Evolutionary conservation across 495 filamentous ascomycete species (phyloP), one percentile per base, ranked within the genome.

Genomic region (Penicillium verhagenii): DNA sequence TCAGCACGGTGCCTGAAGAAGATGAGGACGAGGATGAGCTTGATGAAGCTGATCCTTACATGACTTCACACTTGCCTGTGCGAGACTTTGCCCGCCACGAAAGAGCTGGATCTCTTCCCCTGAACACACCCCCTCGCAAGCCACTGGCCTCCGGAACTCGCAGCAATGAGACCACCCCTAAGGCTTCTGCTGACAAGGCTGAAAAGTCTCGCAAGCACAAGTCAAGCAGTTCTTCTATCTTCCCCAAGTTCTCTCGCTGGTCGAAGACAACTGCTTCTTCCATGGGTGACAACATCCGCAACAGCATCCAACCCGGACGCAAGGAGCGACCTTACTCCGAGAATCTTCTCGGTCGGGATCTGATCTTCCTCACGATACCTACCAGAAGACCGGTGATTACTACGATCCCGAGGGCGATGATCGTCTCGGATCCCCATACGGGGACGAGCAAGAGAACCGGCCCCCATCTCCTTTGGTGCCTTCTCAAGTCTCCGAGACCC

Each of bases 191-290:
- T 26, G 52, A 59, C 24, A 56, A 56, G 39, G 84, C 82, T 6
- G 88, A 90, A 25, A 92, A 92, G 70, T 79, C 82, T 53, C 86
- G 87, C 61, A 97, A 96, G 74, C 91, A 96, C 71, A 95, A 96
- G 70, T 94, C 90, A 10, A 90, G 82, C 70, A 86, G 82, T 61
- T 93, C 91, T 13, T 94, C 90, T 4, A 86, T 96, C 67, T 94
- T 92, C 73, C 90, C 91, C 21, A 96, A 92, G 71, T 89, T 96
- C 53, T 97, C 95, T 11, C 85, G 94, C 26, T 99, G 94, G 94
- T 97, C 93, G 4, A 92, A 94, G 71, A 97, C 94, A 19, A 97
- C 94, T 4, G 81, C 92, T 20, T 94, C 95, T 2, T 87, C 87
- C n/a, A 77, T 79, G 54, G 81, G 79, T 13, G 75, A 82, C 58